Evolutionary conservation across 139 green algal genomes (phyloP).

Genomic region (Chlamydomonas sp.): DNA sequence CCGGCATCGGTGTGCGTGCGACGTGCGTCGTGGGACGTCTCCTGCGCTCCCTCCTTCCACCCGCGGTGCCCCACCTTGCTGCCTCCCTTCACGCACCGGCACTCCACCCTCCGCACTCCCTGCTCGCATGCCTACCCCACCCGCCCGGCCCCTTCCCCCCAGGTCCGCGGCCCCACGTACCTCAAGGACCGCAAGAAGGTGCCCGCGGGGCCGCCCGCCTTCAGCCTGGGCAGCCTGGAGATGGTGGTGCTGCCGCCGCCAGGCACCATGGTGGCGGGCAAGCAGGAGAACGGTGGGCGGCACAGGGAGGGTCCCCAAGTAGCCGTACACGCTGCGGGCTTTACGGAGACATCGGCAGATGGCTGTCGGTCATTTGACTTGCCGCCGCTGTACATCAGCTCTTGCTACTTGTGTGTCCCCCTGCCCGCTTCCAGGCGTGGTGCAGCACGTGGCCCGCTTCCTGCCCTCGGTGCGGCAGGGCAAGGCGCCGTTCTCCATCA

Average conservation of each 20-base stretch:
- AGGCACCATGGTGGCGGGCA: background rate
- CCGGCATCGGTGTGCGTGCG: too few species aligned
- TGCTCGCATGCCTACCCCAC: too few species aligned
- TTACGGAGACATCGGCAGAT: too few species aligned
- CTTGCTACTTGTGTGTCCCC: background rate
- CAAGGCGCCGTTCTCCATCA: constrained; percentile 44
- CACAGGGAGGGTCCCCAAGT: too few species aligned
- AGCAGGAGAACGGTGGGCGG: too few species aligned
- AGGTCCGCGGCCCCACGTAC: constrained; percentile 61
- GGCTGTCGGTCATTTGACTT: too few species aligned
- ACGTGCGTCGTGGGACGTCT: too few species aligned
- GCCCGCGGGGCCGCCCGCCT: constrained; percentile 37
- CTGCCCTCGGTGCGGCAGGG: constrained; percentile 48
- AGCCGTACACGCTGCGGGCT: too few species aligned
- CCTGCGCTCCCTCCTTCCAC: too few species aligned
- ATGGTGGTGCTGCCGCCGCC: constrained; percentile 31
- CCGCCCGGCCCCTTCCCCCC: background rate
- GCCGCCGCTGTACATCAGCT: background rate
- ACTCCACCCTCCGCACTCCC: too few species aligned
- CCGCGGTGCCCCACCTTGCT: too few species aligned
- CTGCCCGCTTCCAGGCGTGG: constrained; percentile 2
- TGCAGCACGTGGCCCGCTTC: constrained; percentile 62
- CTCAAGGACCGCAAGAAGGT: constrained; percentile 65
- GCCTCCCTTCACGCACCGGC: too few species aligned
- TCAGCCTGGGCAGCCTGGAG: constrained; percentile 37